phyloP scores from a whole-genome alignment of 495 filamentous ascomycete species.

The Chlorociboria aeruginascens region DNA sequence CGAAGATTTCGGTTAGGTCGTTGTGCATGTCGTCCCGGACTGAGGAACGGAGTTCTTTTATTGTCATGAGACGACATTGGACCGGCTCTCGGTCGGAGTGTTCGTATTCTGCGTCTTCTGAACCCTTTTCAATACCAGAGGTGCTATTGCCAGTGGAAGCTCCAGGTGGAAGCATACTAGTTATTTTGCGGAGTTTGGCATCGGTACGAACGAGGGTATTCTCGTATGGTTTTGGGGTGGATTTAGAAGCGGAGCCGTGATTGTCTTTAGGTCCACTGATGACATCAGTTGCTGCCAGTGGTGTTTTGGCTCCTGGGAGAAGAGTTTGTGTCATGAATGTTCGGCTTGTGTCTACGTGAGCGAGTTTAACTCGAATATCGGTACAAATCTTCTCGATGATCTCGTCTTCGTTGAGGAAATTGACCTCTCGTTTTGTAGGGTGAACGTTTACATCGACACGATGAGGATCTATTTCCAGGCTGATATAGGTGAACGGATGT shows the following conservation, averaged over 20 bases:
- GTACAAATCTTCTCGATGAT: slow-evolving; percentile 83
- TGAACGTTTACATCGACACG: slow-evolving; percentile 97
- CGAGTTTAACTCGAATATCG: slow-evolving; percentile 66
- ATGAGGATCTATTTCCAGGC: slow-evolving; percentile 84
- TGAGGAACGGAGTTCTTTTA: slow-evolving; percentile 68
- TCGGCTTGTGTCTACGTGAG: slow-evolving; percentile 85
- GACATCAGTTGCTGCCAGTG: slow-evolving; percentile 23
- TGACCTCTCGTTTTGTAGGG: slow-evolving; percentile 94
- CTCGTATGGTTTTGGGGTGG: slow-evolving; percentile 60
- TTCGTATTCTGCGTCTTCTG: slow-evolving; percentile 48
- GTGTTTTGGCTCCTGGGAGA: slow-evolving; percentile 50
- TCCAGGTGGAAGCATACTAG: slow-evolving; percentile 68
- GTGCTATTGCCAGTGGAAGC: slow-evolving; percentile 5
- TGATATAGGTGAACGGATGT: slow-evolving; percentile 89
- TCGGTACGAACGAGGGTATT: slow-evolving; percentile 89
- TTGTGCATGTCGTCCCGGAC: slow-evolving; percentile 84
- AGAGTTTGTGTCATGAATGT: slow-evolving; percentile 91
- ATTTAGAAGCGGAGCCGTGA: slow-evolving; percentile 15
- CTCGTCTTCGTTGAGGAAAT: slow-evolving; percentile 96
- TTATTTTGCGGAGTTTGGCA: slow-evolving; percentile 84
- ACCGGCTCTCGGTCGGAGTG: slow-evolving; percentile 54
- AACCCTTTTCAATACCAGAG: not conserved
- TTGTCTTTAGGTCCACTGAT: slow-evolving; percentile 21
- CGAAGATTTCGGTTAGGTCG: slow-evolving; percentile 78
- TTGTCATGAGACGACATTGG: slow-evolving; percentile 56